These are phyloP conservation scores for Phylloboletellus chloephorus DNA, from an alignment of 1,284 basidiomycete genomes.

Conservation along the genomic window DNA sequence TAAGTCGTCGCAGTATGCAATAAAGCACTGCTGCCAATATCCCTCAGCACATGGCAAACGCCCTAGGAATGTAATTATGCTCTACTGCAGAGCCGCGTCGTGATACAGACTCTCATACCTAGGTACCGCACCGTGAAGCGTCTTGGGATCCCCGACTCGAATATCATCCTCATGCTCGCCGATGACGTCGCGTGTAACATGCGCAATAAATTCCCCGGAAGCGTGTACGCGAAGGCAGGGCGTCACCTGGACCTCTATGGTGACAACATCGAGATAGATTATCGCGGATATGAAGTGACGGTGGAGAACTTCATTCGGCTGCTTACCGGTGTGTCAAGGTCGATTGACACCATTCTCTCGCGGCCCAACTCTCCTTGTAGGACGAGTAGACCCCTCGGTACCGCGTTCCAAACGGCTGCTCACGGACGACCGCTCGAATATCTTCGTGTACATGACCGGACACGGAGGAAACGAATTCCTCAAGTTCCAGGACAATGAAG, in stretches of 20 bases:
- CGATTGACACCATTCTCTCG: neutral
- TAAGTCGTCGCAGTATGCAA: slow-evolving; percentile 37
- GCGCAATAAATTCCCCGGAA: slow-evolving; percentile 88
- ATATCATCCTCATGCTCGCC: slow-evolving; percentile 98
- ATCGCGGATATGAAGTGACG: slow-evolving; percentile 95
- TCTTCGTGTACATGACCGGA: slow-evolving; percentile 98
- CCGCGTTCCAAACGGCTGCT: slow-evolving; percentile 90
- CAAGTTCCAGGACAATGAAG: slow-evolving; percentile 98
- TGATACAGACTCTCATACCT: slow-evolving; percentile 1
- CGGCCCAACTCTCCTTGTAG: slow-evolving; percentile 32
- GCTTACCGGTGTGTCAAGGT: slow-evolving; percentile 63
- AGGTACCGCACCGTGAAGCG: slow-evolving; percentile 98
- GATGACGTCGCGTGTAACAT: slow-evolving; percentile 95
- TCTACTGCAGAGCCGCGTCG: neutral
- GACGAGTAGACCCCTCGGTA: slow-evolving; percentile 68
- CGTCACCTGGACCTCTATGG: slow-evolving; percentile 88
- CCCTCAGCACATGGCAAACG: slow-evolving; percentile 91
- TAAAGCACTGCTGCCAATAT: neutral
- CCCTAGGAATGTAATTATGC: slow-evolving; percentile 79
- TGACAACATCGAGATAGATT: slow-evolving; percentile 96
- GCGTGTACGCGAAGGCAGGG: slow-evolving; percentile 82
- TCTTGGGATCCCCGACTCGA: slow-evolving; percentile 94
- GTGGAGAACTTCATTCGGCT: slow-evolving; percentile 94
- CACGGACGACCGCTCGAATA: slow-evolving; percentile 87
- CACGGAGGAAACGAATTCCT: slow-evolving; percentile 98